These are phyloP conservation scores for Apiotrichum akiyoshidainum DNA, from an alignment of 1,284 basidiomycete species.

Conservation along the genomic window DNA sequence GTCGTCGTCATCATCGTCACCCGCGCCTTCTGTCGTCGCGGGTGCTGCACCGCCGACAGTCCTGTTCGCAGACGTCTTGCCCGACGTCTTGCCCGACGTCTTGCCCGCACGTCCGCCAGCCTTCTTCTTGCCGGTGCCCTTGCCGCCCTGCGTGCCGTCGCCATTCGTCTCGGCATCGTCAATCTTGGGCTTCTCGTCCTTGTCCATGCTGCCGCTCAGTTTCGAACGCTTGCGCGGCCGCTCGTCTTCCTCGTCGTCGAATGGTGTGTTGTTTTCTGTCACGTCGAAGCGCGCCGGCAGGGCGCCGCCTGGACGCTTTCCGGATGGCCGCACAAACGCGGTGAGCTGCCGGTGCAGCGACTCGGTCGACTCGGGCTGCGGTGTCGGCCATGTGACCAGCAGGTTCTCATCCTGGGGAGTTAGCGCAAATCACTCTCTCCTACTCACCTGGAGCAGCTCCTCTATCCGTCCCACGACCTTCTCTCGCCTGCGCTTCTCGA, in stretches of 20 bases:
- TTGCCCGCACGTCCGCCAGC: slow-evolving; percentile 14
- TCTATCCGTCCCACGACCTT: slow-evolving; percentile 78
- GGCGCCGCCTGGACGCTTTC: slow-evolving; percentile 37
- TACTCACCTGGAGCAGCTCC: slow-evolving; percentile 72
- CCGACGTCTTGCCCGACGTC: slow-evolving; percentile 25
- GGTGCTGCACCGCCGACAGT: slow-evolving; percentile 7
- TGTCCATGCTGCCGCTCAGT: slow-evolving; percentile 13
- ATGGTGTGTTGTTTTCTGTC: slow-evolving; percentile 22
- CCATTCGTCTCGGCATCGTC: slow-evolving; percentile 15
- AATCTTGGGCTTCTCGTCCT: slow-evolving; percentile 16
- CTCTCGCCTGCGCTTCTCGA: slow-evolving; percentile 58
- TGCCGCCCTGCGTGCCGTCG: slow-evolving; percentile 16
- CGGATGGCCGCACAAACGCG: slow-evolving; percentile 39
- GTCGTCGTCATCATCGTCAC: slow-evolving; percentile 36
- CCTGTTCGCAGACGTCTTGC: slow-evolving; percentile 17
- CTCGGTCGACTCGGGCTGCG: slow-evolving; percentile 61
- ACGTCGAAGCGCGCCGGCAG: slow-evolving; percentile 33
- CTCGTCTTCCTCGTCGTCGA: slow-evolving; percentile 29
- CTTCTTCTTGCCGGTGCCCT: slow-evolving; percentile 16
- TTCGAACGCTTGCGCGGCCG: slow-evolving; percentile 26
- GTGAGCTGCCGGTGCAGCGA: slow-evolving; percentile 71
- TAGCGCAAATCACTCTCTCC: not conserved
- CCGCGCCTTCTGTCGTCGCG: slow-evolving; percentile 11
- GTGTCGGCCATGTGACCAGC: slow-evolving; percentile 71
- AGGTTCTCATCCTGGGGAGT: slow-evolving; percentile 64